These are phyloP conservation scores for Dothistroma pini DNA, from an alignment of 2,329 filamentous ascomycete genomes.

Conservation along the genomic window DNA sequence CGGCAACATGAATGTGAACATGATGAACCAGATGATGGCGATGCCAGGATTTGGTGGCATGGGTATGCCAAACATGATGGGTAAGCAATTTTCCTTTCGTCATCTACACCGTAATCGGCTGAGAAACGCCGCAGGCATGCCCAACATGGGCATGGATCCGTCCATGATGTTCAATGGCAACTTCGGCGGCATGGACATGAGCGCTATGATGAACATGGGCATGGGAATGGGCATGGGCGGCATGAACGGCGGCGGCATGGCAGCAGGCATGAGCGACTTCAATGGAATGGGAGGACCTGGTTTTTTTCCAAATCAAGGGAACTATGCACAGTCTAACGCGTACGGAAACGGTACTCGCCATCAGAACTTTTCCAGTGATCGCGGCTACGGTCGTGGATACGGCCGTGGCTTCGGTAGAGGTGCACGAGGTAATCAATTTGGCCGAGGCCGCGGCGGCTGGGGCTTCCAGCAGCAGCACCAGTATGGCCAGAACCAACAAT, in stretches of 20 bases:
- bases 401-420: conserved; percentile 42
- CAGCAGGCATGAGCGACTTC: conserved; percentile 54
- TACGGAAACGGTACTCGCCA: conserved; percentile 36
- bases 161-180: conserved; percentile 78
- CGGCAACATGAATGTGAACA: conserved; percentile 40
- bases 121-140: conserved; percentile 55
- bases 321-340: conserved; percentile 48
- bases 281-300: conserved; percentile 70
- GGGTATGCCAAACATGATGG: conserved; percentile 69
- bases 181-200: conserved; percentile 64
- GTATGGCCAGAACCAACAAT: conserved; percentile 21
- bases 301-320: conserved; percentile 48
- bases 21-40: conserved; percentile 67
- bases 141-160: conserved; percentile 80
- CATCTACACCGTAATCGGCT: conserved; percentile 25
- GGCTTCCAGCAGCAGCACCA: conserved; percentile 27
- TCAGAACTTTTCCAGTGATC: conserved; percentile 57
- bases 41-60: conserved; percentile 38
- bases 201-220: conserved; percentile 57
- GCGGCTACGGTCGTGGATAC: conserved; percentile 61
- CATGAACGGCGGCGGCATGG: conserved; percentile 50
- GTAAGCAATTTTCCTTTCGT: conserved; percentile 53
- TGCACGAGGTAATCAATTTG: conserved; percentile 22
- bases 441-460: conserved; percentile 30
- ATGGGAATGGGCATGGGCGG: conserved; percentile 45